These are phyloP conservation scores for Rhodotorula paludigena DNA, from an alignment of 768 basidiomycete species.

Conservation along the genomic window DNA sequence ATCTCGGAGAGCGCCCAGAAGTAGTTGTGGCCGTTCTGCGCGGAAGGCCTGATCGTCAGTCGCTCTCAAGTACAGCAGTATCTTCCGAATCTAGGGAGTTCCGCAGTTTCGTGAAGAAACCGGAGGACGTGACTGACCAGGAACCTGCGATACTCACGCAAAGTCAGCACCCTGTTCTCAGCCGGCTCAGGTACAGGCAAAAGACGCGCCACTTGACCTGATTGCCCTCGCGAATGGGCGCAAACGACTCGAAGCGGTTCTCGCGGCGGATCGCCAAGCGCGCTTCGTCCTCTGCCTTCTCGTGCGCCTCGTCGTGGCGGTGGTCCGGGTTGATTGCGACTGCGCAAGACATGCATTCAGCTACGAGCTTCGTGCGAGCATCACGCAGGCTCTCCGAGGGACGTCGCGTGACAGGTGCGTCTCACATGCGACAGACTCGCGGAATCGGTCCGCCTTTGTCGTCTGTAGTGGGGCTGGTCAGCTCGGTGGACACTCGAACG, in stretches of 20 bases:
- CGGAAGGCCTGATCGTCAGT: too few relatives aligned
- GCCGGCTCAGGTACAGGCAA: too few relatives aligned
- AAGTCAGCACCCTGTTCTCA: too few relatives aligned
- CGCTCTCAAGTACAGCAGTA: too few relatives aligned
- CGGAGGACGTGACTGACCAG: neutral
- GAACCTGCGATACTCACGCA: neutral
- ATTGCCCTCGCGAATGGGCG: slow-evolving; percentile 63
- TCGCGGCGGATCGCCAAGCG: slow-evolving; percentile 66
- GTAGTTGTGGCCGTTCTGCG: slow-evolving; percentile 80
- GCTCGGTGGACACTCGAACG: neutral
- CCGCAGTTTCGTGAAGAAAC: too few relatives aligned
- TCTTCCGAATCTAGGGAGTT: too few relatives aligned
- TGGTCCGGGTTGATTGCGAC: slow-evolving; percentile 35
- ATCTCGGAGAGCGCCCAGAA: slow-evolving; percentile 84
- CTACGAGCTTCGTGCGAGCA: too few relatives aligned
- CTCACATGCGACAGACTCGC: slow-evolving; percentile 20
- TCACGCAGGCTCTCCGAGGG: neutral
- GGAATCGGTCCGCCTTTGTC: neutral
- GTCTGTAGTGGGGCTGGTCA: neutral
- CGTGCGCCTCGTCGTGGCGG: slow-evolving; percentile 63
- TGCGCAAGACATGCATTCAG: neutral
- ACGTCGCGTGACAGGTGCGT: too few relatives aligned
- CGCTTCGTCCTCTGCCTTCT: slow-evolving; percentile 19
- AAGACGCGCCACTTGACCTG: slow-evolving; percentile 69
- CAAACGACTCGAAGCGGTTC: slow-evolving; percentile 85